Conservation (phyloP, 1,139 yeast species). For the Suhomyces terraborum region DNA sequence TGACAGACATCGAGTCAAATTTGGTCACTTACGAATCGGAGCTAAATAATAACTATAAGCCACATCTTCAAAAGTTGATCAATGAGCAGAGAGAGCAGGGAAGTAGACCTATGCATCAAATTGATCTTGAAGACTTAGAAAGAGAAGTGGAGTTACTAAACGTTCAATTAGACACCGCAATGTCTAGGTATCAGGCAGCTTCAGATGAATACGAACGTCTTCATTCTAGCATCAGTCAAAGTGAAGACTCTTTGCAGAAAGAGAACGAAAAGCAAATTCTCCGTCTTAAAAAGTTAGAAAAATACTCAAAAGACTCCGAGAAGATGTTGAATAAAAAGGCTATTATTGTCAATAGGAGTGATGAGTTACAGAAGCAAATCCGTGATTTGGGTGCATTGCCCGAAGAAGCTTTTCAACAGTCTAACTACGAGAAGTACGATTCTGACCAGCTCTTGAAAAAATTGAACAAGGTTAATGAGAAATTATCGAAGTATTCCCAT, state of each 20-base stretch:
- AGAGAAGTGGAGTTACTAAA: constrained; percentile 26
- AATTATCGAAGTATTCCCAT: constrained; percentile 66
- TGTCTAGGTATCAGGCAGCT: constrained; percentile 21
- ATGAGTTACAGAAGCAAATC: constrained; percentile 71
- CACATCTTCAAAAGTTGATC: constrained; percentile 39
- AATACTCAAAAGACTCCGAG: constrained; percentile 66
- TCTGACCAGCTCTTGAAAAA: constrained; percentile 59
- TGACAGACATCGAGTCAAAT: constrained; percentile 53
- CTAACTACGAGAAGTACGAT: constrained; percentile 43
- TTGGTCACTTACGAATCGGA: constrained; percentile 59
- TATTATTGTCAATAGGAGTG: constrained; percentile 60
- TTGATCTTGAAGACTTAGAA: constrained; percentile 43
- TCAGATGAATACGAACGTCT: constrained; percentile 28
- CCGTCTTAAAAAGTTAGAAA: constrained; percentile 59
- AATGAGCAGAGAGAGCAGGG: constrained; percentile 32
- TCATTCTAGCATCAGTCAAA: constrained; percentile 34
- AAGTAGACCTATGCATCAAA: constrained; percentile 32
- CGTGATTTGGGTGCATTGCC: constrained; percentile 86
- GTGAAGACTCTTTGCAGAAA: constrained; percentile 46
- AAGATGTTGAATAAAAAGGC: constrained; percentile 66
- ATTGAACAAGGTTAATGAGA: constrained; percentile 58
- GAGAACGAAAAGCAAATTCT: constrained; percentile 60
- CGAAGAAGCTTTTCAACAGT: constrained; percentile 68
- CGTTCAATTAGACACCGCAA: constrained; percentile 27
- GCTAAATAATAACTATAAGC: constrained; percentile 50